These are phyloP conservation scores for Plasmodium sp. DNA, from an alignment of 169 alveolate species.

Conservation along the genomic window DNA sequence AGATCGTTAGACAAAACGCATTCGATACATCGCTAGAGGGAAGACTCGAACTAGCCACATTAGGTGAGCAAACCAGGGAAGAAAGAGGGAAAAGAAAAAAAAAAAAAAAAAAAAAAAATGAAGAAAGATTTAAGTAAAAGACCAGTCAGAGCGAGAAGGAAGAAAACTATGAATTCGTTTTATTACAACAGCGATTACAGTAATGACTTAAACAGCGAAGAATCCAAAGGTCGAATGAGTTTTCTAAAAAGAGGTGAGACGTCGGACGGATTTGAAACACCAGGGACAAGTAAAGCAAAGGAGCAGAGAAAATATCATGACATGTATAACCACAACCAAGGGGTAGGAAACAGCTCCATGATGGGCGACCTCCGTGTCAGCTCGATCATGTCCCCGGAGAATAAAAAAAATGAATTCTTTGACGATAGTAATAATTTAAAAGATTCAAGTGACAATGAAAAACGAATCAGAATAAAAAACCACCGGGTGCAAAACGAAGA, in stretches of 20 bases:
- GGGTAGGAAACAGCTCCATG: background rate
- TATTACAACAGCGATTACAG: slow-evolving; percentile 72
- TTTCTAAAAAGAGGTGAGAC: slow-evolving; percentile 19
- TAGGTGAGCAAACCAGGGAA: background rate
- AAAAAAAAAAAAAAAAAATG: slow-evolving; percentile 12
- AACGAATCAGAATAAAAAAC: background rate
- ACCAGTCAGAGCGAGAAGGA: slow-evolving; percentile 63
- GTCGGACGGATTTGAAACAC: slow-evolving; percentile 2
- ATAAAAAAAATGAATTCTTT: background rate
- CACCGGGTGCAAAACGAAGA: slow-evolving; percentile 5
- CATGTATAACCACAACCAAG: slow-evolving; percentile 2
- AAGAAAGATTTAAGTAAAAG: slow-evolving; percentile 67
- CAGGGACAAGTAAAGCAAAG: slow-evolving; percentile 15
- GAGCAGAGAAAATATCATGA: slow-evolving; percentile 24
- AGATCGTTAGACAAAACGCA: background rate
- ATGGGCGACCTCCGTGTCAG: slow-evolving; percentile 8
- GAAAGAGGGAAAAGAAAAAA: slow-evolving; percentile 6
- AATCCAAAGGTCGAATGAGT: slow-evolving; percentile 21
- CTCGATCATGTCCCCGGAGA: background rate
- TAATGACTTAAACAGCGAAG: slow-evolving; percentile 64
- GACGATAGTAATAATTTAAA: slow-evolving; percentile 6
- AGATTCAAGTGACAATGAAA: slow-evolving; percentile 32
- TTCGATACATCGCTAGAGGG: background rate
- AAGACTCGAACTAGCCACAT: background rate
- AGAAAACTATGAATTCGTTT: slow-evolving; percentile 66